Conservation (phyloP, 2,329 filamentous ascomycete species). For the Penicillium sp. region DNA sequence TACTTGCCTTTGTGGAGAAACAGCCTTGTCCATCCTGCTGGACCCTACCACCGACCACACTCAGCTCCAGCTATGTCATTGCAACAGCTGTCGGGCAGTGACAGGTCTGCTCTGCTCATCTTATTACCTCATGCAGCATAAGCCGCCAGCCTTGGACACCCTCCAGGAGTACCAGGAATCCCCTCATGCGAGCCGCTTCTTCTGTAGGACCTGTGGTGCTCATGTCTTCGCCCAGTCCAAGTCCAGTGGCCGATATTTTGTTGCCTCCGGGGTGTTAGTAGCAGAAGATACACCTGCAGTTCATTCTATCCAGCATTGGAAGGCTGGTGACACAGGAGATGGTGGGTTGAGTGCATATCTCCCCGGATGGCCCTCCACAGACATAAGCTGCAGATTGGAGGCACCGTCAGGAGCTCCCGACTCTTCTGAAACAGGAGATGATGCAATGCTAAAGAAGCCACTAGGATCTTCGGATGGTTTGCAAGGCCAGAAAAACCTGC, state of each 20-base stretch:
- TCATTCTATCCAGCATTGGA: conserved; percentile 37
- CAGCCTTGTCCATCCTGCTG: conserved; percentile 35
- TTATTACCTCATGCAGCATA: conserved; percentile 49
- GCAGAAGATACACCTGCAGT: conserved; percentile 27
- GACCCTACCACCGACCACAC: conserved; percentile 28
- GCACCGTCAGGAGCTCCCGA: neutral
- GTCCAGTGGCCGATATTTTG: conserved; percentile 36
- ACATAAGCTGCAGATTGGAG: conserved; percentile 33
- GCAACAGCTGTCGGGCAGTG: conserved; percentile 56
- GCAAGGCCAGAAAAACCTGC: conserved; percentile 12
- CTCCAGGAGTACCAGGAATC: conserved; percentile 55
- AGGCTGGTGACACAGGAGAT: conserved; percentile 36
- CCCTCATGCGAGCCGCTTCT: conserved; percentile 51
- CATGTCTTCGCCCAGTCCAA: conserved; percentile 46
- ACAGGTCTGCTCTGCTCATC: conserved; percentile 56
- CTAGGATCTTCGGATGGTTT: no score
- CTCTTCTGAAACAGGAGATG: neutral
- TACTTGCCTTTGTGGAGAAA: conserved; percentile 40
- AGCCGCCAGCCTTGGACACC: conserved; percentile 40
- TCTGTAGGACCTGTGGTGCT: conserved; percentile 59
- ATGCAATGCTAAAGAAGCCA: neutral
- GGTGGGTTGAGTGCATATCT: conserved; percentile 39
- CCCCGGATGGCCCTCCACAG: conserved; percentile 25
- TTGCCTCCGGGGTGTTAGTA: conserved; percentile 43
- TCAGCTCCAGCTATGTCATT: conserved; percentile 57